Conservation (phyloP, 108 stramenopile genomes). For the Skeletonema grethae region DNA sequence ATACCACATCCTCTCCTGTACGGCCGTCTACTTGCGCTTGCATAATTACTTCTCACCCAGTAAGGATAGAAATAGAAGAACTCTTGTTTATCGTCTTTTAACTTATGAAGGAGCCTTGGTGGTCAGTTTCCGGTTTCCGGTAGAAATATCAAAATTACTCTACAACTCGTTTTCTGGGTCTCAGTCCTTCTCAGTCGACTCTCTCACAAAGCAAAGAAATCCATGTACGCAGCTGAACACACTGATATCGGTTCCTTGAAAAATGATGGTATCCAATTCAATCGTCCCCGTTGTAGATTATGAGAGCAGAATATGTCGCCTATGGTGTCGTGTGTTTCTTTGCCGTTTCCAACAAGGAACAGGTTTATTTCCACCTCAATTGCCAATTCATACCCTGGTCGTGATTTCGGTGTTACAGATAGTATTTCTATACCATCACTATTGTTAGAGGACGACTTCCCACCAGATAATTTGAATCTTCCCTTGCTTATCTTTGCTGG, state of each 20-base stretch:
- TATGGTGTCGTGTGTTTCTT: background rate
- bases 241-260: constrained; percentile 65
- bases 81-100: background rate
- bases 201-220: constrained; percentile 49
- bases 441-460: constrained; percentile 6
- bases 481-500: constrained; percentile 19
- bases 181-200: too few species aligned
- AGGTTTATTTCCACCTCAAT: constrained; percentile 29
- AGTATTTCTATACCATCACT: constrained; percentile 35
- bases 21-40: too few species aligned
- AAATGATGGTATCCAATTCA: constrained; percentile 45
- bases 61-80: too few species aligned
- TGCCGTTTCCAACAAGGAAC: constrained; percentile 20
- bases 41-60: too few species aligned
- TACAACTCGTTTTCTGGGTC: too few species aligned
- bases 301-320: constrained; percentile 49
- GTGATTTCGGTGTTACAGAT: constrained; percentile 12
- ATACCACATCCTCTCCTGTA: too few species aligned
- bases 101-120: background rate
- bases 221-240: constrained; percentile 55
- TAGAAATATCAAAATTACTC: background rate
- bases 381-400: constrained; percentile 8
- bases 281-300: background rate
- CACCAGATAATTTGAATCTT: constrained; percentile 26
- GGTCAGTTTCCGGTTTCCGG: background rate